Conservation (phyloP, 78 protist species). For the Dictyostelium brefeldianum region DNA sequence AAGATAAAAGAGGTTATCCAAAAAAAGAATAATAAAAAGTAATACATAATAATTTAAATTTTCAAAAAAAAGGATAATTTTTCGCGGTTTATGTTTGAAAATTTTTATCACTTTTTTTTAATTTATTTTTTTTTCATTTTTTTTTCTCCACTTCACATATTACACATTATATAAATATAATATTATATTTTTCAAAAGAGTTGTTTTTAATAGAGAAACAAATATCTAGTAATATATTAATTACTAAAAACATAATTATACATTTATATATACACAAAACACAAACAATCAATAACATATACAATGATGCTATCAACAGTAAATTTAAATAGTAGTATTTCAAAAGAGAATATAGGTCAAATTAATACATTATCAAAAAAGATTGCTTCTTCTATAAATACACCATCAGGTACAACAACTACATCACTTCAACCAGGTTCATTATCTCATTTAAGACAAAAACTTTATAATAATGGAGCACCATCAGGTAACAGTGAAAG, state of each 20-base stretch:
- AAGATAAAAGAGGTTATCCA: constrained; percentile 30
- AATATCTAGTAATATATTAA: constrained; percentile 10
- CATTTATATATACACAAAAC: background rate
- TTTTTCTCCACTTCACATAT: background rate
- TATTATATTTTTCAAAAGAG: constrained; percentile 11
- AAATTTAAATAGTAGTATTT: background rate
- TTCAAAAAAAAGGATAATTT: background rate
- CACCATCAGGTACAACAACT: background rate
- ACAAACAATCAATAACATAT: background rate
- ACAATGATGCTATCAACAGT: constrained; percentile 12
- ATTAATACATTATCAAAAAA: background rate
- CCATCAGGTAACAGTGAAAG: background rate
- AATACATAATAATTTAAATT: background rate
- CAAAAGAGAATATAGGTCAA: constrained; percentile 26
- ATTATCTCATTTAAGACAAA: constrained; percentile 4
- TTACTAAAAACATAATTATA: constrained; percentile 25
- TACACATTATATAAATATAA: background rate
- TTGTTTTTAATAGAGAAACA: background rate
- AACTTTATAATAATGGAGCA: background rate
- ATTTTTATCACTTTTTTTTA: background rate
- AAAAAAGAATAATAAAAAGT: background rate
- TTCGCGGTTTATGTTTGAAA: background rate
- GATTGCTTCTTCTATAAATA: background rate
- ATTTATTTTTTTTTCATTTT: background rate
- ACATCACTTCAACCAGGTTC: constrained; percentile 23